Evolutionary conservation across 305 asterid species (phyloP).

Genomic region (Petunia hybrid): DNA sequence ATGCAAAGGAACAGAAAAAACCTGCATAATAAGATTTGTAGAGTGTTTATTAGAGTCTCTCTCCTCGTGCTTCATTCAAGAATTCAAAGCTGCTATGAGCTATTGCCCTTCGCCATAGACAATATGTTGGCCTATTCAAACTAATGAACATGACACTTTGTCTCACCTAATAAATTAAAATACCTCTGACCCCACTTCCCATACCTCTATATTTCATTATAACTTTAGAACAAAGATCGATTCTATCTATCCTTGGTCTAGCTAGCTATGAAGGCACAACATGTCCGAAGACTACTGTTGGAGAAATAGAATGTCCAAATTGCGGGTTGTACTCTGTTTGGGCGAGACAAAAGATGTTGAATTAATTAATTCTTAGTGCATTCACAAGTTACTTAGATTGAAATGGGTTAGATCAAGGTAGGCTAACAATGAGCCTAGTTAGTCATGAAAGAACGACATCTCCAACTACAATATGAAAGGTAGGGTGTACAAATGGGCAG

Average conservation of each 20-base stretch:
- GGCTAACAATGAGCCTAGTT: no score
- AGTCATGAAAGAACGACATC: no score
- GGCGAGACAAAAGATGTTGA: no score
- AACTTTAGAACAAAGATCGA: not conserved
- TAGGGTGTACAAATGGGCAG: no score
- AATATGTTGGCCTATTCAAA: constrained; percentile 15
- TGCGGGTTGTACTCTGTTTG: no score
- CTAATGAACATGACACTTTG: constrained; percentile 41
- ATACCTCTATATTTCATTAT: constrained; percentile 33
- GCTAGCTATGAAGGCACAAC: no score
- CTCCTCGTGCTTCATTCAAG: constrained; percentile 26
- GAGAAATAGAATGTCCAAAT: no score
- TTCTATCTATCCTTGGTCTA: no score
- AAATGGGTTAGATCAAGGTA: not conserved
- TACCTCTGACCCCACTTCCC: constrained; percentile 36
- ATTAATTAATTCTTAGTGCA: no score
- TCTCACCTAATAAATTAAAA: constrained; percentile 29
- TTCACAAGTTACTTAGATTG: not conserved
- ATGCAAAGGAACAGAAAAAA: constrained; percentile 49
- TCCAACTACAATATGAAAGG: no score
- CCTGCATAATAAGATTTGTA: constrained; percentile 35
- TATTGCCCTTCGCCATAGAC: constrained; percentile 9
- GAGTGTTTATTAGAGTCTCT: constrained; percentile 32
- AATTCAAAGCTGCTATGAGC: constrained; percentile 17
- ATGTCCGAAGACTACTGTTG: no score